Evolutionary conservation across 345 rosid species (phyloP), one percentile per base, ranked within the genome.

Genomic region (Arabidopsis arenosa): DNA sequence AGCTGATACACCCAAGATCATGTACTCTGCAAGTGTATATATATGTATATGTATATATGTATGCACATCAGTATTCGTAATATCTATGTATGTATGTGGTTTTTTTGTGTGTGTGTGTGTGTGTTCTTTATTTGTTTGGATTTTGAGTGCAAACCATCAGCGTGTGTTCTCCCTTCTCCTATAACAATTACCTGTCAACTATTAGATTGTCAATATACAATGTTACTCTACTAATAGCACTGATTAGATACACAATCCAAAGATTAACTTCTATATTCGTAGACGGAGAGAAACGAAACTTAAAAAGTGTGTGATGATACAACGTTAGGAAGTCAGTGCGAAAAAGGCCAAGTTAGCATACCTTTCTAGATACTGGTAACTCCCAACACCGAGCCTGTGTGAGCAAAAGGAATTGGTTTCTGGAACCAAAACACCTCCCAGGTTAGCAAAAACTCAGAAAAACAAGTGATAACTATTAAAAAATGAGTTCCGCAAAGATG

Each of bases 71-170:
- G 17, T 61, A 26, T 63, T 0, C 36, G 48, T 57, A 57, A 30
- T 45, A 51, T 75, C 23, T 36, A 11, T 30, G 7, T 67, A 4
- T n/a, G 54, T 43, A 11, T 66, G 57, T 63, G 67, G 35, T 3
- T 61, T 5, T 35, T n/a, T 39, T 49, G 33, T 43, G 51, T 58
- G 26, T 57, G 8, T 51, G 51, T 66, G 40, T 43, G 70, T 15
- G 65, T 54, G 41, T 36, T 55, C 12, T 55, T 48, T 70, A 15
- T 62, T 47, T 70, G 54, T 64, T 71, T 57, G 77, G 65, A 71
- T 64, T 64, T 72, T 49, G 63, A 17, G 56, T 77, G 40, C 37
- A 56, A 64, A 26, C 36, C 44, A 47, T 44, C 76, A 56, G 5
- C 11, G 44, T 37, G 54, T 71, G 30, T 77, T 10, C 44, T 52